Base-by-base conservation (phyloP, 2,329 filamentous ascomycete genomes). In the Cladosporium velox region DNA sequence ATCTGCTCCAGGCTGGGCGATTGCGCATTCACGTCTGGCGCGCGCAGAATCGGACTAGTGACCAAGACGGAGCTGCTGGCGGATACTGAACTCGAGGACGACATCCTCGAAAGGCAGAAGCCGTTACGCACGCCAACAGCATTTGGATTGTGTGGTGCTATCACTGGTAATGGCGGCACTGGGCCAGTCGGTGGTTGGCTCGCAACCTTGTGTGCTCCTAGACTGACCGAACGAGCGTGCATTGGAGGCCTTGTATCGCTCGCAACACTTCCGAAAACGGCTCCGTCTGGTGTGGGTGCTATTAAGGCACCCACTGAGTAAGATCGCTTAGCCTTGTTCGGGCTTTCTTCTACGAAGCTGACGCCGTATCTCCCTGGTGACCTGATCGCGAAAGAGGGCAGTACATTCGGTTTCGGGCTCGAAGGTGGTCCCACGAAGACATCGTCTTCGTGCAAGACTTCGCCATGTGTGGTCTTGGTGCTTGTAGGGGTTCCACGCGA, bases 91-190 rank as follows among this genome's bases (percentile, higher is more conserved):
- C 79, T 81, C 0, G 77, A 79, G 5, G 76, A 73, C 0, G 80
- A 82, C 21, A 74, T 69, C 41, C 76, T 75, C 0, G 79, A 79
- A 2, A 80, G 72, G 44, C 70, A 72, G 10, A 73, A 57, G 12
- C 66, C 70, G 55, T 67, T 67, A 1, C 72, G 55, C 28, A 59
- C 30, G n/a, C 55, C 44, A 7, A 66, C 54, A 15, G n/a, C 59
- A 10, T 51, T 64, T 30, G 59, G 52, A 15, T 63, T 61, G 3
- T 66, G 66, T 11, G 70, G 68, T 14, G 70, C 66, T 7, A 73
- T 75, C 11, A 77, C 70, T 24, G 81, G 81, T 10, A 83, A 68
- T 18, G 80, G 79, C 18, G 81, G 81, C 0, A 83, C 72, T 11
- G 79, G 79, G 15, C 75, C 74, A 32, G 77, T 76, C 12, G 81